Evolutionary conservation across 2,329 filamentous ascomycete species (phyloP).

Genomic region (Paraphoma sp.): DNA sequence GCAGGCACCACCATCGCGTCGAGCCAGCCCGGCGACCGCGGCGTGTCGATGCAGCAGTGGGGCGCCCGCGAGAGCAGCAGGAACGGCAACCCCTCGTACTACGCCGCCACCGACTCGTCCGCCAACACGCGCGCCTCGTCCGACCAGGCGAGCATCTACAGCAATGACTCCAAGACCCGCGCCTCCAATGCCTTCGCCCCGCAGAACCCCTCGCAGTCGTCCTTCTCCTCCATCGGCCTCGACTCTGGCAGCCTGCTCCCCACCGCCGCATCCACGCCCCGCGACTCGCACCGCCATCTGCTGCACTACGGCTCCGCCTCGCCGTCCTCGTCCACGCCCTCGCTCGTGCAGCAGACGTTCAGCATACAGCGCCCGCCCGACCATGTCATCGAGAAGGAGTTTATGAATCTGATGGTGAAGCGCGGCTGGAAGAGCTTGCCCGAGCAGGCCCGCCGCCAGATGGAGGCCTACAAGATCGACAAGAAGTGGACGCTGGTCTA

Average conservation of each 20-base stretch:
- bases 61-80: constrained; percentile 51
- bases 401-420: constrained; percentile 94
- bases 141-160: constrained; percentile 71
- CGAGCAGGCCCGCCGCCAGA: constrained; percentile 91
- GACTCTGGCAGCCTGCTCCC: constrained; percentile 49
- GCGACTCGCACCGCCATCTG: constrained; percentile 51
- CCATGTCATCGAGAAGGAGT: constrained; percentile 86
- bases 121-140: constrained; percentile 63
- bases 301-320: constrained; percentile 53
- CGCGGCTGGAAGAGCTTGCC: constrained; percentile 96
- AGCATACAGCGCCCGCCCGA: constrained; percentile 76
- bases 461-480: constrained; percentile 90
- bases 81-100: constrained; percentile 31
- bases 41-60: constrained; percentile 81
- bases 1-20: constrained; percentile 70
- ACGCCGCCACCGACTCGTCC: constrained; percentile 50
- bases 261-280: constrained; percentile 47
- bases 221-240: constrained; percentile 53
- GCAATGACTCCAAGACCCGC: constrained; percentile 65
- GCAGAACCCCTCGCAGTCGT: constrained; percentile 65
- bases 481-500: constrained; percentile 99
- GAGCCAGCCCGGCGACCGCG: constrained; percentile 69
- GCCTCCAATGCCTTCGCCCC: constrained; percentile 57
- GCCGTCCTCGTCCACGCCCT: constrained; percentile 56
- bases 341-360: constrained; percentile 61